phyloP scores from a whole-genome alignment of 495 filamentous ascomycete genomes.

The Annulohypoxylon nitens region DNA sequence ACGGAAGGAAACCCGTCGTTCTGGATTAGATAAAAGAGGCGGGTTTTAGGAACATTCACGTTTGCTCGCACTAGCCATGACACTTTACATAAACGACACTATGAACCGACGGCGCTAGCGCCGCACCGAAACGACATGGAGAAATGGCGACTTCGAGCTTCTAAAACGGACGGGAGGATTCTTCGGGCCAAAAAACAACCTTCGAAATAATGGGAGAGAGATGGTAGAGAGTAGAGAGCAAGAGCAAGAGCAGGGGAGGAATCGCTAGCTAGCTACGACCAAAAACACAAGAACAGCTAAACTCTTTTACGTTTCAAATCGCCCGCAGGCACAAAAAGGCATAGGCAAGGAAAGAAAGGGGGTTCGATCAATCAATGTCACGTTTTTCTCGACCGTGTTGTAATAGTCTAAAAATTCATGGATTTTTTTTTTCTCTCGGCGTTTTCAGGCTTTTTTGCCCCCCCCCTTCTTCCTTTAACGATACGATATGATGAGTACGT shows the following conservation, averaged over 20 bases:
- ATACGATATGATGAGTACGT: not conserved
- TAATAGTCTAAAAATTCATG: conserved; percentile 48
- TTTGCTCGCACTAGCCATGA: conserved; percentile 2
- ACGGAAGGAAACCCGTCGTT: conserved; percentile 15
- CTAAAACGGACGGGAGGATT: not conserved
- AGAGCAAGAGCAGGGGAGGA: not conserved
- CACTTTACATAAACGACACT: too few species aligned
- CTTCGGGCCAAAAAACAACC: not conserved
- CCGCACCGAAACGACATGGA: not conserved
- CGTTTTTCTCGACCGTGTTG: conserved; percentile 42
- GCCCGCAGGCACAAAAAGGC: conserved; percentile 1
- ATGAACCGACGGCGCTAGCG: not conserved
- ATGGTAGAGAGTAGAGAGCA: not conserved
- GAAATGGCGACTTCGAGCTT: not conserved
- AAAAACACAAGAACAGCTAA: not conserved
- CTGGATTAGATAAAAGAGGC: conserved; percentile 33
- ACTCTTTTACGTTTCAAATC: not conserved
- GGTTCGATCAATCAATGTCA: conserved; percentile 41
- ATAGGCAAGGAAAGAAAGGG: conserved; percentile 21
- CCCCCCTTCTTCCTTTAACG: not conserved
- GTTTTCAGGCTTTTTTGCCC: not conserved
- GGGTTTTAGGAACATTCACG: conserved; percentile 17
- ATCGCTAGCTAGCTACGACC: not conserved
- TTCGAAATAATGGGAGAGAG: not conserved
- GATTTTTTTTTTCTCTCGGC: conserved; percentile 35